Evolutionary conservation across 106 monocot genomes (phyloP).

Genomic region (Narthecium ossifragum): DNA sequence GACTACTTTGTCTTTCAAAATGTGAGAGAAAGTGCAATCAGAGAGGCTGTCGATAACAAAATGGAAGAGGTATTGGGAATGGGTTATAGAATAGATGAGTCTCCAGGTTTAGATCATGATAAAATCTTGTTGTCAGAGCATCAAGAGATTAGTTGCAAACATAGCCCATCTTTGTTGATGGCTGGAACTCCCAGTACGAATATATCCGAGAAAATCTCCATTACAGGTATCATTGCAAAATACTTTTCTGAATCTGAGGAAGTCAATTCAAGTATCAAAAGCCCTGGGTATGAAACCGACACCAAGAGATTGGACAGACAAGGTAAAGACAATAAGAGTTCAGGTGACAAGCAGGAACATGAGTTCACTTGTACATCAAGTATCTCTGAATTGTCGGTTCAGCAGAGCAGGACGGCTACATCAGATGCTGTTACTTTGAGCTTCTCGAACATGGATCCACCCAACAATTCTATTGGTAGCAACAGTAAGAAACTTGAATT

Average conservation of each 20-base stretch:
- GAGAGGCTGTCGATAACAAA: not conserved
- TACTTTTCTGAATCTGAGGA: constrained; percentile 36
- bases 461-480: too few relatives aligned
- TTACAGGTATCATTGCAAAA: constrained; percentile 32
- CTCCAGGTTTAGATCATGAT: not conserved
- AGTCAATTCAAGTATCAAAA: constrained; percentile 9
- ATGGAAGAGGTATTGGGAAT: not conserved
- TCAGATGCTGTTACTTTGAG: not conserved
- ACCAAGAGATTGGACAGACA: not conserved
- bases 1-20: not conserved
- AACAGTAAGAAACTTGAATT: too few relatives aligned
- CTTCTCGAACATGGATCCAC: not conserved
- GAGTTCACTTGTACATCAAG: too few relatives aligned
- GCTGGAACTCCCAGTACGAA: constrained; percentile 6
- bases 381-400: too few relatives aligned
- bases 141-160: not conserved
- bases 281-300: not conserved
- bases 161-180: not conserved
- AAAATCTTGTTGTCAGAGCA: not conserved
- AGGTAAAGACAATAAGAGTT: too few relatives aligned
- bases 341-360: too few relatives aligned
- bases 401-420: too few relatives aligned
- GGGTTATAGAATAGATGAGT: not conserved
- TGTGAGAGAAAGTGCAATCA: not conserved
- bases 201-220: constrained; percentile 11